Conservation (phyloP, 495 filamentous ascomycete species). For the Xanthoparmelia taractica region DNA sequence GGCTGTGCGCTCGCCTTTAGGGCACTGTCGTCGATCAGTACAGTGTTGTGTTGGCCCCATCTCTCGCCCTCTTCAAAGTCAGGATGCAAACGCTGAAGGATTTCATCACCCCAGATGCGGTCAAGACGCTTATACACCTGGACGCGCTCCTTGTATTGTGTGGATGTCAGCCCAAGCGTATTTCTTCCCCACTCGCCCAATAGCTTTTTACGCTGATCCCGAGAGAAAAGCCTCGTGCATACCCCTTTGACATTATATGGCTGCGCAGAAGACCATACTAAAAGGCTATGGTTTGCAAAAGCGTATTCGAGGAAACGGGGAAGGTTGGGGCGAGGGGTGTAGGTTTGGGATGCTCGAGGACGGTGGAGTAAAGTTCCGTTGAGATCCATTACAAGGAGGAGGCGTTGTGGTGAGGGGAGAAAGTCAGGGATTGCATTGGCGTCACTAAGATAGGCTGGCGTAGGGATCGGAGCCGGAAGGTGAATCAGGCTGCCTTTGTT, state of each 20-base stretch:
- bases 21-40: constrained; percentile 77
- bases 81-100: constrained; percentile 47
- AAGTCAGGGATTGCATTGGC: constrained; percentile 31
- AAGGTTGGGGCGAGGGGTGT: constrained; percentile 55
- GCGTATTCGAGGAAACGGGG: constrained; percentile 58
- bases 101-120: constrained; percentile 57
- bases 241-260: constrained; percentile 61
- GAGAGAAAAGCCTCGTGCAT: constrained; percentile 45
- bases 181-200: constrained; percentile 77
- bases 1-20: constrained; percentile 79
- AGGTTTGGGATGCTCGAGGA: constrained; percentile 28
- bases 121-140: constrained; percentile 83
- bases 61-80: constrained; percentile 7
- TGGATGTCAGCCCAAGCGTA: constrained; percentile 53
- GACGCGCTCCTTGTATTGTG: constrained; percentile 60
- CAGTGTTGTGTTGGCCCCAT: constrained; percentile 81
- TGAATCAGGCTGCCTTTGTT: constrained; percentile 9
- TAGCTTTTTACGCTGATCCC: constrained; percentile 38
- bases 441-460: constrained; percentile 38
- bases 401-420: constrained; percentile 32
- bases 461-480: constrained; percentile 34
- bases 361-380: constrained; percentile 85
- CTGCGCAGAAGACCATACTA: constrained; percentile 85
- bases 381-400: constrained; percentile 82
- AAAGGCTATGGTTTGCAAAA: constrained; percentile 60